phyloP scores from a whole-genome alignment of 2,329 filamentous ascomycete species.

The Pestalotiopsis sp. region DNA sequence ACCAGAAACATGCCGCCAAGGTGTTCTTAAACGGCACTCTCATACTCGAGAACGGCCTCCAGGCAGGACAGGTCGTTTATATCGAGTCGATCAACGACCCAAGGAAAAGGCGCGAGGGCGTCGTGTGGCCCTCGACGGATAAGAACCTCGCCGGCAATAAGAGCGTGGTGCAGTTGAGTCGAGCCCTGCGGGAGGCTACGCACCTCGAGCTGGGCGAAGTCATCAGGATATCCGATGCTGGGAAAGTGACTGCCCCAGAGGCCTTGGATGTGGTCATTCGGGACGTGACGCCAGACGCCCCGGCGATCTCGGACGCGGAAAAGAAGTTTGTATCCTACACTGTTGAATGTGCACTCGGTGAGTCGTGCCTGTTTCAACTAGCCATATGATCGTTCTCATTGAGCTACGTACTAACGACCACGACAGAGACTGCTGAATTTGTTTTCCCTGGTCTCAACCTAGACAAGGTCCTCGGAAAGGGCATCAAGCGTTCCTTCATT shows the following conservation, averaged over 20 bases:
- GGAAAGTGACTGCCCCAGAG: constrained; percentile 48
- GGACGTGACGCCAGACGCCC: constrained; percentile 52
- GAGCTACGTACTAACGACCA: neutral
- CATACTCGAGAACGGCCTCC: constrained; percentile 31
- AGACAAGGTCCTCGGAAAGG: constrained; percentile 61
- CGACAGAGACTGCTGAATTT: constrained; percentile 63
- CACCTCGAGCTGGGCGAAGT: constrained; percentile 73
- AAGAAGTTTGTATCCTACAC: constrained; percentile 32
- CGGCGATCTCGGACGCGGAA: constrained; percentile 30
- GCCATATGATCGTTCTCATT: neutral
- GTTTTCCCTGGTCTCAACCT: constrained; percentile 73
- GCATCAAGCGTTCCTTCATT: constrained; percentile 63
- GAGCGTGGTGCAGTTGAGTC: constrained; percentile 72
- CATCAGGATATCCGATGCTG: constrained; percentile 60
- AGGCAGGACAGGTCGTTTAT: constrained; percentile 36
- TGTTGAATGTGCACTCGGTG: constrained; percentile 31
- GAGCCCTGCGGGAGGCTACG: constrained; percentile 72
- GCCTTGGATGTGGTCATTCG: constrained; percentile 62
- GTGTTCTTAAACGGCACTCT: constrained; percentile 32
- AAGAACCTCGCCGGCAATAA: constrained; percentile 61
- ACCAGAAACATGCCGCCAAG: constrained; percentile 35
- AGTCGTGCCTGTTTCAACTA: neutral
- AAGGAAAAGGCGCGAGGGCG: constrained; percentile 43
- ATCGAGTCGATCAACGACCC: constrained; percentile 33
- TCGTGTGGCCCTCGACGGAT: constrained; percentile 52